Percentiles rank a stretch among this genome's conserved stretches.
phyloP scores from a whole-genome alignment of 2,329 filamentous ascomycete species.

The Raffaelea ambrosiae region DNA sequence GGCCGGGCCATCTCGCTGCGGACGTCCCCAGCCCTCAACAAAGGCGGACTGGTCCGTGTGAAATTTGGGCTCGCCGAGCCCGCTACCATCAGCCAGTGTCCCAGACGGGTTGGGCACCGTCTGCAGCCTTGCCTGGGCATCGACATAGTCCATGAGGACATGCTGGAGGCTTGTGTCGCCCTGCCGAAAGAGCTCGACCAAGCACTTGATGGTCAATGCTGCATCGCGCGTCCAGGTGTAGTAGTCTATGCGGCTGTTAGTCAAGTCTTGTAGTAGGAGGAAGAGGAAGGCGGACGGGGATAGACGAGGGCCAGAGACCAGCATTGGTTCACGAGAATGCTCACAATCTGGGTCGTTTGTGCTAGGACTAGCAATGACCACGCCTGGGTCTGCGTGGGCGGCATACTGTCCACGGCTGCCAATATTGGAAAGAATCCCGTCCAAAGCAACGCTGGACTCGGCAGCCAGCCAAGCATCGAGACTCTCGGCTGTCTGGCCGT shows the following conservation, averaged over 20 bases:
- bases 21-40: conserved; percentile 63
- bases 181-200: conserved; percentile 57
- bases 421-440: background rate
- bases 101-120: conserved; percentile 63
- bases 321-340: background rate
- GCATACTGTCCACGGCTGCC: background rate
- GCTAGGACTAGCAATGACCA: background rate
- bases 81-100: conserved; percentile 37
- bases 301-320: no score
- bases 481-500: background rate
- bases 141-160: conserved; percentile 60
- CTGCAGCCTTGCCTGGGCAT: conserved; percentile 58
- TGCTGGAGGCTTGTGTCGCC: conserved; percentile 36
- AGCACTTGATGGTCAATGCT: conserved; percentile 58
- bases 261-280: background rate
- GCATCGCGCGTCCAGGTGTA: conserved; percentile 70
- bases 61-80: conserved; percentile 67
- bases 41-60: conserved; percentile 55
- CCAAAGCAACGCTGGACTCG: background rate
- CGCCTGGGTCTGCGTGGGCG: background rate
- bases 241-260: background rate
- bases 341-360: background rate
- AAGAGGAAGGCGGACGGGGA: no score
- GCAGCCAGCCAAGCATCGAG: background rate
- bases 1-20: conserved; percentile 71